Evolutionary conservation across 306 rosid genomes (phyloP).

Genomic region (Lathyrus aphaca): DNA sequence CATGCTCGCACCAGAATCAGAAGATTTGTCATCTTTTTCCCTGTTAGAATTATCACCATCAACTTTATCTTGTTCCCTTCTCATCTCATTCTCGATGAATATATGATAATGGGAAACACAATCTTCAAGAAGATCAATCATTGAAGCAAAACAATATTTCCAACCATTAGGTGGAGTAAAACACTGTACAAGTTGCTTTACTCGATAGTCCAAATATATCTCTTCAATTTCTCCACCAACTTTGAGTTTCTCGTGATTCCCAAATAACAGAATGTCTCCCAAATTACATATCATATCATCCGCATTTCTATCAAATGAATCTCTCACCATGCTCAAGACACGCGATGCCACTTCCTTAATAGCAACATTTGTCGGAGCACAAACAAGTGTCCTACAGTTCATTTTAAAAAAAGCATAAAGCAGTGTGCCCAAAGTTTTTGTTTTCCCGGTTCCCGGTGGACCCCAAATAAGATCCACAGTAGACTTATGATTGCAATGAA

Average conservation of each 20-base stretch:
- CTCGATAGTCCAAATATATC: slow-evolving; percentile 65
- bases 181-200: slow-evolving; percentile 47
- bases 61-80: not conserved
- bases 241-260: slow-evolving; percentile 65
- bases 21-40: slow-evolving; percentile 21
- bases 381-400: slow-evolving; percentile 61
- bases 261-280: slow-evolving; percentile 72
- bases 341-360: slow-evolving; percentile 64
- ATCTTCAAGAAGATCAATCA: slow-evolving; percentile 62
- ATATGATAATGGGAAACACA: slow-evolving; percentile 61
- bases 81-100: slow-evolving; percentile 50
- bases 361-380: slow-evolving; percentile 86
- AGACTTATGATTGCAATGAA: slow-evolving; percentile 38
- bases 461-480: slow-evolving; percentile 76
- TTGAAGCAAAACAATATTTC: slow-evolving; percentile 57
- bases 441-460: slow-evolving; percentile 89
- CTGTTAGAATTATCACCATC: slow-evolving; percentile 4
- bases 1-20: slow-evolving; percentile 28
- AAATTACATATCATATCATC: slow-evolving; percentile 44
- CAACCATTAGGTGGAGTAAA: slow-evolving; percentile 57
- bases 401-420: slow-evolving; percentile 50
- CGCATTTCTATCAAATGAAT: slow-evolving; percentile 32
- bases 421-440: slow-evolving; percentile 58
- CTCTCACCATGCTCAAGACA: slow-evolving; percentile 56
- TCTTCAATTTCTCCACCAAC: slow-evolving; percentile 54